A percentile compares a stretch with the other conserved stretches of the same genome.
Evolutionary conservation across 495 filamentous ascomycete species (phyloP).

Genomic region (Aspergillus affinis): DNA sequence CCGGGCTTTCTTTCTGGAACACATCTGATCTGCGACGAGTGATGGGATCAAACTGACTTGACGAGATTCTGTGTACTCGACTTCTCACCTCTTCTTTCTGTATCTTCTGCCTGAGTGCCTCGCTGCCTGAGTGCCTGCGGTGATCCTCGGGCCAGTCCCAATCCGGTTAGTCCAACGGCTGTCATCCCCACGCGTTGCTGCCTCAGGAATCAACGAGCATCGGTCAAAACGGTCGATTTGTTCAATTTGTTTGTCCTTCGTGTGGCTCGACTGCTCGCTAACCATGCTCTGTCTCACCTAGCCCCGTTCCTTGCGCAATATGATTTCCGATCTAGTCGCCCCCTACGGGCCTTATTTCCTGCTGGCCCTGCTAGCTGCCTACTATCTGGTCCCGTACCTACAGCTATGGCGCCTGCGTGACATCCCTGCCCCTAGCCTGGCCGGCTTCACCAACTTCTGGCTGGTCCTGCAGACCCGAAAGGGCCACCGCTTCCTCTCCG

Average conservation of each 20-base stretch:
- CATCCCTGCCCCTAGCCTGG: slow-evolving; percentile 65
- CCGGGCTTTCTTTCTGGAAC: slow-evolving; percentile 3
- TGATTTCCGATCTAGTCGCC: slow-evolving; percentile 36
- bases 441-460: slow-evolving; percentile 78
- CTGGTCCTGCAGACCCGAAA: slow-evolving; percentile 65
- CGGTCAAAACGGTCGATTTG: neutral
- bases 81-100: neutral
- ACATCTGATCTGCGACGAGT: neutral
- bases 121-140: neutral
- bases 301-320: slow-evolving; percentile 4
- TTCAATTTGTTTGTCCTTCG: neutral
- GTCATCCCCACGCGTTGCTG: slow-evolving; percentile 6
- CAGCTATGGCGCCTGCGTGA: slow-evolving; percentile 60
- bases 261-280: slow-evolving; percentile 6
- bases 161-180: slow-evolving; percentile 15
- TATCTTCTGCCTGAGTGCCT: neutral
- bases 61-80: neutral
- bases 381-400: slow-evolving; percentile 71
- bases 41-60: neutral
- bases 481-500: slow-evolving; percentile 64
- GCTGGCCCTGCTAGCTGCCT: slow-evolving; percentile 52
- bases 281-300: neutral
- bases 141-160: neutral
- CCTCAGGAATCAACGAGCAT: neutral
- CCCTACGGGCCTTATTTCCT: slow-evolving; percentile 61